Evolutionary conservation across 2,329 filamentous ascomycete genomes (phyloP).

Genomic region (Pestalotiopsis sp.): DNA sequence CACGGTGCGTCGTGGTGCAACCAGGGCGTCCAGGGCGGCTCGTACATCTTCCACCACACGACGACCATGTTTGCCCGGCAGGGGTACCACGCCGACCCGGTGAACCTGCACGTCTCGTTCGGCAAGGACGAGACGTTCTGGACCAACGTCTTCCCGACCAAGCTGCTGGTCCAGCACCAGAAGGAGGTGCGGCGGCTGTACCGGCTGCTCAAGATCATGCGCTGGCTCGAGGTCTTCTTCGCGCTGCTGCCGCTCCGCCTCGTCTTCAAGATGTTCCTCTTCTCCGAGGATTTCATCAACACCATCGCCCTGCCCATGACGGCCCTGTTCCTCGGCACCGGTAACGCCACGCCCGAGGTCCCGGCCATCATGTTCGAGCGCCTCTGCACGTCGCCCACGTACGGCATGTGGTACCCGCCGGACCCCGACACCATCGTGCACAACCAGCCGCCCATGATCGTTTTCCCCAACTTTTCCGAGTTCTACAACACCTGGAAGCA

Average conservation of each 20-base stretch:
- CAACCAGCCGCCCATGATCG: slow-evolving; percentile 60
- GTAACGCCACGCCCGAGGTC: slow-evolving; percentile 35
- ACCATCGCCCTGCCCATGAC: slow-evolving; percentile 37
- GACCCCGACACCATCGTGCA: slow-evolving; percentile 33
- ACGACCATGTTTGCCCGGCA: slow-evolving; percentile 61
- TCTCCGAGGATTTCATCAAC: slow-evolving; percentile 35
- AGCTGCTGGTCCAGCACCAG: slow-evolving; percentile 51
- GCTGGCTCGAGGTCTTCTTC: slow-evolving; percentile 56
- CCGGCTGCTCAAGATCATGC: slow-evolving; percentile 51
- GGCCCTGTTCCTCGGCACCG: slow-evolving; percentile 36
- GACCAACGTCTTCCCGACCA: slow-evolving; percentile 58
- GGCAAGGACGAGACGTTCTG: slow-evolving; percentile 59
- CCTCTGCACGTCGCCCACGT: slow-evolving; percentile 46
- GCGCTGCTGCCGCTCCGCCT: slow-evolving; percentile 47
- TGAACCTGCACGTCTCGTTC: slow-evolving; percentile 58
- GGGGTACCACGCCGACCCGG: slow-evolving; percentile 55
- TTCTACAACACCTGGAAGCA: slow-evolving; percentile 58
- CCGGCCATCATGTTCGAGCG: slow-evolving; percentile 36
- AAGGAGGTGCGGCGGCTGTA: slow-evolving; percentile 51
- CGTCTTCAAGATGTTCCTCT: slow-evolving; percentile 32
- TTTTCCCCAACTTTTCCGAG: slow-evolving; percentile 57
- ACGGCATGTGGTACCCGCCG: slow-evolving; percentile 60
- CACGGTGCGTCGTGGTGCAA: slow-evolving; percentile 66
- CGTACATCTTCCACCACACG: slow-evolving; percentile 62
- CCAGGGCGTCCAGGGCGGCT: slow-evolving; percentile 62